A percentile compares a stretch with the other conserved stretches of the same genome.
Evolutionary conservation across 176 grass and related monocot species (phyloP).

Genomic region (Ensete ventricosum): DNA sequence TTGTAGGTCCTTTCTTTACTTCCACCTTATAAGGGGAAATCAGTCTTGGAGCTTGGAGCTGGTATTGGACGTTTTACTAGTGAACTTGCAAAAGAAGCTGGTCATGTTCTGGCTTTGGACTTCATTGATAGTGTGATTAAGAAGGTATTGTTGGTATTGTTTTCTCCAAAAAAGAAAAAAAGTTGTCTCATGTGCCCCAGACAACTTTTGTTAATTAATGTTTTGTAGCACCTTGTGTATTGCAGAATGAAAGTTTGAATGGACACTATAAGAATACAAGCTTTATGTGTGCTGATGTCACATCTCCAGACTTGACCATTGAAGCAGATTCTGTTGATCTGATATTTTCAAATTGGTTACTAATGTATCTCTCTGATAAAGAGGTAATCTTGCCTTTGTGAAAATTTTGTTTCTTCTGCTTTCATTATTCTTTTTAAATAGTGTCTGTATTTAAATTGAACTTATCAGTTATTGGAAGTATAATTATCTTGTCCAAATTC

Average conservation of each 20-base stretch:
- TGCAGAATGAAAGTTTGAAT: constrained; percentile 89
- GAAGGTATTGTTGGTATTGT: constrained; percentile 39
- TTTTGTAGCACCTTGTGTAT: constrained; percentile 4
- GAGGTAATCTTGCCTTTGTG: constrained; percentile 45
- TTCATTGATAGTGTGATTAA: constrained; percentile 98
- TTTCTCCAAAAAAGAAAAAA: not conserved
- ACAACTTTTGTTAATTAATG: not conserved
- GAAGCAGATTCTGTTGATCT: constrained; percentile 76
- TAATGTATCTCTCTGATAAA: constrained; percentile 93
- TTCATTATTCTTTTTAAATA: not conserved
- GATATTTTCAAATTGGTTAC: constrained; percentile 93
- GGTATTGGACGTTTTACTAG: constrained; percentile 93
- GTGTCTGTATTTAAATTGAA: too few relatives aligned
- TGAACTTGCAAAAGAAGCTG: constrained; percentile 80
- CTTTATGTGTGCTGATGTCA: constrained; percentile 92
- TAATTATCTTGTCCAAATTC: too few relatives aligned
- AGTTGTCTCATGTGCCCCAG: not conserved
- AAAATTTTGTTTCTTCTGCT: not conserved
- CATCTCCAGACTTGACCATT: constrained; percentile 53
- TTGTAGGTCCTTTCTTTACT: constrained; percentile 76
- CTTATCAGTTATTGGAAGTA: not conserved
- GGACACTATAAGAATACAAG: constrained; percentile 65
- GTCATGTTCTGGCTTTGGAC: constrained; percentile 76
- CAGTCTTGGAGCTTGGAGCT: constrained; percentile 78
- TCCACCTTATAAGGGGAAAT: constrained; percentile 66